Evolutionary conservation across 192 early-diverging fungal genomes (phyloP), one percentile per base, ranked within the genome.

Genomic region (Phlyctochytrium bullatum): DNA sequence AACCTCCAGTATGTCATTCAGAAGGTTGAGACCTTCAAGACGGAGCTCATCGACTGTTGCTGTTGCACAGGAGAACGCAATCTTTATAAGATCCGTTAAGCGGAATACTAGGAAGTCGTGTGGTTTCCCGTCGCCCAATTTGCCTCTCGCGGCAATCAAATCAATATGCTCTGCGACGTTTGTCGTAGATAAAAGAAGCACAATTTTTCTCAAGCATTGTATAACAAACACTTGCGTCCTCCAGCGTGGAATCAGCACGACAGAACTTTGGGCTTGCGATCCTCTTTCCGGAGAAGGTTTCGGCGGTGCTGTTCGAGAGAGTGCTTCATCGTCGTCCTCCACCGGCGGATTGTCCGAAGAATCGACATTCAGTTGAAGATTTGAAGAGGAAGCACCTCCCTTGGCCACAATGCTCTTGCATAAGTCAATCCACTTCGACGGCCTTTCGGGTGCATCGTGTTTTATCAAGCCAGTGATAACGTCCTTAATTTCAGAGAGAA

Each of bases 61-160:
- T 0, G 95, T 92, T 1, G 95, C 89, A 0, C 95, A 92, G 51
- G 87, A 89, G 54, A 97, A 96, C 0, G 93, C 91, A 67, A 96
- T 87, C 4, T 93, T 89, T 36, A 99, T 88, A 51, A 99, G 59
- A 60, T 98, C 96, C 0, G 87, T 84, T 0, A 99, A 76, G 35
- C 84, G 78, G 36, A 91, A 86, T 0, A 91, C 88, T 14, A 94
- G 72, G 57, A 81, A 93, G 63, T 93, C 92, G 2, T 80, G 80
- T 27, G 35, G 25, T 17, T 73, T 20, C 4, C 59, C 25, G 50
- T 65, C 61, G 17, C 70, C 59, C 12, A 61, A 58, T 31, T 3
- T 10, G 10, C 10, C 34, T 17, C 89, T 74, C 1, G 91, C 91
- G 14, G 80, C 24, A 2, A 71, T 64, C 31, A 94, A 75, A 74